Evolutionary conservation across 2,329 filamentous ascomycete genomes (phyloP).

Genomic region (Purpureocillium lavendulum): DNA sequence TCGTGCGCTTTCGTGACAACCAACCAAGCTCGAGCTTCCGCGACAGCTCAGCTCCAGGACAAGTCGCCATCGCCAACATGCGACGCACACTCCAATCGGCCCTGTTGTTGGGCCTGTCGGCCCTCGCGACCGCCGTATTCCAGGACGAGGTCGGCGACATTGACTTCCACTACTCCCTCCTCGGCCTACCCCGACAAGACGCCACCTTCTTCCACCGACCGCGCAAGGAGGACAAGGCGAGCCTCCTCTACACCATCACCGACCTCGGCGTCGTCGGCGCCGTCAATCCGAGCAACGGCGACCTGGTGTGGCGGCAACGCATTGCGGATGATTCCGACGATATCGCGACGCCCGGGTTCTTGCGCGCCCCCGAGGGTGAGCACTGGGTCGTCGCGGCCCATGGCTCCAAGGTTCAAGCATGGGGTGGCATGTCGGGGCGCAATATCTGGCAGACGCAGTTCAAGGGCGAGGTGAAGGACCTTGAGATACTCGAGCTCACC

Average conservation of each 20-base stretch:
- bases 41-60: background rate
- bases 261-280: conserved; percentile 78
- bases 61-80: conserved; percentile 16
- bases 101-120: conserved; percentile 29
- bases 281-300: conserved; percentile 79
- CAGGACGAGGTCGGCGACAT: conserved; percentile 83
- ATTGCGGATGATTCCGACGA: conserved; percentile 44
- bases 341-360: conserved; percentile 36
- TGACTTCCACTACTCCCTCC: conserved; percentile 86
- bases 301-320: conserved; percentile 78
- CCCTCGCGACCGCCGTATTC: conserved; percentile 59
- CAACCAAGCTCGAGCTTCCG: too few species aligned
- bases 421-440: conserved; percentile 76
- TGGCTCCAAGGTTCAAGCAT: conserved; percentile 63
- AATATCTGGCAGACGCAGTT: conserved; percentile 66
- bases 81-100: conserved; percentile 25
- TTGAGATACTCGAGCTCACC: conserved; percentile 70
- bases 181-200: conserved; percentile 72
- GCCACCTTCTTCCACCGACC: conserved; percentile 95
- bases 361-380: conserved; percentile 72
- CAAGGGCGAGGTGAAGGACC: conserved; percentile 50
- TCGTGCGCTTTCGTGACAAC: too few species aligned
- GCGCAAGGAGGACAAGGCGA: conserved; percentile 71
- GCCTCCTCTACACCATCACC: conserved; percentile 83
- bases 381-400: conserved; percentile 68